Base-by-base conservation (phyloP, 1,284 basidiomycete species). In the Entoloma clypeatum region DNA sequence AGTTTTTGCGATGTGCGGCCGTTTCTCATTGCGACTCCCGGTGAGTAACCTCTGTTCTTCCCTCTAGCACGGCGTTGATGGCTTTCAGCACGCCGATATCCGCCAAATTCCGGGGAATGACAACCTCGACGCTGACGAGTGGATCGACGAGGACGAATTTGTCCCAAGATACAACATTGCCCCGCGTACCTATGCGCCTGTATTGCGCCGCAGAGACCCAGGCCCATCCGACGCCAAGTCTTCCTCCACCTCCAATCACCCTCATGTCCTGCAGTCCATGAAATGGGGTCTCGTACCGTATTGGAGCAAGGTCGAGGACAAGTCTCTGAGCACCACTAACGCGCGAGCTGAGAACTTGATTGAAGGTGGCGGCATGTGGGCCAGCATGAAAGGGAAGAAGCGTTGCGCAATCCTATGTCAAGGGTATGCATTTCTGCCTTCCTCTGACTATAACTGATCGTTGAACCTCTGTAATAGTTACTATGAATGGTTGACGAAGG, bases 211-310 rank as follows among this genome's bases (percentile, higher is more conserved):
- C 16, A 59, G 61, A 19, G 54, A 58, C 29, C 43, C 45, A 24
- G 55, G 51, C 17, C 36, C 50, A 25, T 39, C 48, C n/a, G 39
- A 23, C 19, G 32, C 14, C 23, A 29, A 37, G 6, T 13, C 49
- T 10, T 10, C 19, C 22, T 36, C 9, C 14, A 8, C 8, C 18
- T 37, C 41, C 7, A 29, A 41, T 7, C 10, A 49, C 19, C 38
- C 46, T 11, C 39, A 75, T 18, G 58, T 79, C 8, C 56, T 86
- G 50, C 81, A 86, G 22, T 77, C 81, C 4, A 90, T 91, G 92
- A 84, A 83, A 56, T 97, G 93, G 93, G 93, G 93, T 1, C 71
- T 97, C 2, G 76, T 92, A 2, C 90, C 90, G 1, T 82, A 89
- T 56, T 94, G 85, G 77, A 81, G 77, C 54, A 92, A 91, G 56